phyloP scores from a whole-genome alignment of 225 moss, liverwort and hornwort species.

The Pleurozium schreberi region DNA sequence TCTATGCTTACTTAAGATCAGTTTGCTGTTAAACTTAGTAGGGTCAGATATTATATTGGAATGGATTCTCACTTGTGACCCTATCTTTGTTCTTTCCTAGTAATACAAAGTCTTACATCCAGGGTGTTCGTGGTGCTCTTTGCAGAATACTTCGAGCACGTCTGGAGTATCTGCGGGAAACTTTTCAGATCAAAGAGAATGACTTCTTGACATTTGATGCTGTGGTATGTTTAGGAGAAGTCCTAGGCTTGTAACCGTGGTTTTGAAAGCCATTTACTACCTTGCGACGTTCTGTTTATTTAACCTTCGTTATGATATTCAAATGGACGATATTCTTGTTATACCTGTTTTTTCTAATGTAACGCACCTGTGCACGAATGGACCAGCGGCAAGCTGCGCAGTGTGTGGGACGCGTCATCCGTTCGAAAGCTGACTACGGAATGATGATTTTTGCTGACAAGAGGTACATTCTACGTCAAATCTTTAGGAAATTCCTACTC shows the following conservation, averaged over 20 bases:
- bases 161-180: constrained; percentile 91
- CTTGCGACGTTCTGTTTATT: neutral
- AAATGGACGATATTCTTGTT: neutral
- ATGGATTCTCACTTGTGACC: neutral
- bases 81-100: neutral
- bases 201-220: constrained; percentile 99
- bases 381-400: constrained; percentile 95
- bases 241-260: neutral
- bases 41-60: neutral
- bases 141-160: constrained; percentile 69
- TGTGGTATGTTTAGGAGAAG: constrained; percentile 48
- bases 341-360: neutral
- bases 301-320: neutral
- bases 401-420: constrained; percentile 98
- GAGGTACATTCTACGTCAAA: constrained; percentile 27
- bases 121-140: neutral
- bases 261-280: neutral
- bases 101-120: neutral
- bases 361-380: neutral
- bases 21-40: neutral
- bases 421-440: constrained; percentile 97
- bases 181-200: constrained; percentile 97
- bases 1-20: neutral
- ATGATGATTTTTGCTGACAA: constrained; percentile 99
- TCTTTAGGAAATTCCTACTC: neutral